These are phyloP conservation scores for Didymellaceae sp. DNA, from an alignment of 2,329 filamentous ascomycete genomes.

Conservation along the genomic window DNA sequence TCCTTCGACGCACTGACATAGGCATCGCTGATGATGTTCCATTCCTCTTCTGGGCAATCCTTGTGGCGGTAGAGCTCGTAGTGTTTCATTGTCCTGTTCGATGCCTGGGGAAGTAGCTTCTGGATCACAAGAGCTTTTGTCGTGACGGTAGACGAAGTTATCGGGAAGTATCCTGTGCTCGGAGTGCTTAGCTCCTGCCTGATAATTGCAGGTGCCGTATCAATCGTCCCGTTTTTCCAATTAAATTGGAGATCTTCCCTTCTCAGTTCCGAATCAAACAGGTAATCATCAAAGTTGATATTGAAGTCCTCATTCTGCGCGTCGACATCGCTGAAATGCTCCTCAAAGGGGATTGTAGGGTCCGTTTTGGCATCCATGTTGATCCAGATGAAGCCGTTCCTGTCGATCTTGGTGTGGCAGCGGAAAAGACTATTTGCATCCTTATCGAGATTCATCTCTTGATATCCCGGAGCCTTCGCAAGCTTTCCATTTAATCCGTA, in stretches of 20 bases:
- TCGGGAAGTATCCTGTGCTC: background rate
- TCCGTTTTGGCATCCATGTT: conserved; percentile 36
- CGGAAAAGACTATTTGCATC: conserved; percentile 40
- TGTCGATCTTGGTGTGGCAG: conserved; percentile 37
- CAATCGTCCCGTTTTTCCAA: background rate
- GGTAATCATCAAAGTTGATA: background rate
- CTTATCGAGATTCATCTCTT: conserved; percentile 33
- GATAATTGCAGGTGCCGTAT: background rate
- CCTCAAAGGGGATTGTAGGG: conserved; percentile 25
- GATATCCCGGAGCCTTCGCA: conserved; percentile 52
- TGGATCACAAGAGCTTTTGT: conserved; percentile 1
- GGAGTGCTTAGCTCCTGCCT: background rate
- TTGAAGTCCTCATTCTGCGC: background rate
- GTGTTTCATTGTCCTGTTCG: conserved; percentile 2
- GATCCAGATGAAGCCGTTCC: conserved; percentile 42
- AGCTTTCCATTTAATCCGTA: conserved; percentile 52
- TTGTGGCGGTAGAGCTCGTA: conserved; percentile 67
- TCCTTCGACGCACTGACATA: conserved; percentile 63
- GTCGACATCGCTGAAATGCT: conserved; percentile 6
- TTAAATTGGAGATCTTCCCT: background rate
- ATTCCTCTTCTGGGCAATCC: conserved; percentile 62
- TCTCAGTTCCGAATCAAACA: background rate
- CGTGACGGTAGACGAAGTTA: background rate
- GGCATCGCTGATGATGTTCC: conserved; percentile 60
- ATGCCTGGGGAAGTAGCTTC: background rate